These are phyloP conservation scores for Cladochytrium replicatum DNA, from an alignment of 192 early-diverging fungal species.

Conservation along the genomic window DNA sequence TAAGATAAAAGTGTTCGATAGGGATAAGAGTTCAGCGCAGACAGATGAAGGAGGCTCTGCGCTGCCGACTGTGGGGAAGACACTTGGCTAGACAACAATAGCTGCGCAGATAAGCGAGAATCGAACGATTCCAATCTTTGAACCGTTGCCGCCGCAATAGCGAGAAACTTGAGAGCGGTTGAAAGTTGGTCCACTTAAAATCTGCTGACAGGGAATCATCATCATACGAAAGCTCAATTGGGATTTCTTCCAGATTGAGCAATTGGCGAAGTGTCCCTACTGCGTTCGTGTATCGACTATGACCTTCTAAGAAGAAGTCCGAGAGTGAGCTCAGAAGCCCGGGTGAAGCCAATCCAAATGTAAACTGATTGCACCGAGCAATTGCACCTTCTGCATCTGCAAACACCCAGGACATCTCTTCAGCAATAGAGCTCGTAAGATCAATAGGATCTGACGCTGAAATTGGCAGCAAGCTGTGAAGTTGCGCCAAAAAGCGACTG, in stretches of 20 bases:
- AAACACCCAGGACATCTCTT: conserved; percentile 36
- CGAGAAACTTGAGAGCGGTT: conserved; percentile 56
- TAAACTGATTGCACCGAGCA: conserved; percentile 44
- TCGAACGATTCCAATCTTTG: conserved; percentile 33
- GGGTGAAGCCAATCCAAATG: conserved; percentile 49
- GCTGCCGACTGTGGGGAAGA: too few species aligned
- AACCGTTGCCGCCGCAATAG: conserved; percentile 33
- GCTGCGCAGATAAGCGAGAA: too few species aligned
- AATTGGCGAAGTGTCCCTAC: too few species aligned
- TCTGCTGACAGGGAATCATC: too few species aligned
- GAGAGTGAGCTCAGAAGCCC: conserved; percentile 39
- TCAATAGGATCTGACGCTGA: conserved; percentile 19
- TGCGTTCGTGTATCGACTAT: too few species aligned
- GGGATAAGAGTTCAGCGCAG: too few species aligned
- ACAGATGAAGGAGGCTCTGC: too few species aligned
- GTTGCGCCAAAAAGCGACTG: conserved; percentile 40
- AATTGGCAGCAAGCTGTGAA: conserved; percentile 10
- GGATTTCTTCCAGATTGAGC: too few species aligned
- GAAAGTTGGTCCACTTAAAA: conserved; percentile 57
- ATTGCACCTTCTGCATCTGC: conserved; percentile 31
- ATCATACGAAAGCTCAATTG: too few species aligned
- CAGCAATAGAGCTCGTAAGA: conserved; percentile 33
- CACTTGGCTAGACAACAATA: too few species aligned
- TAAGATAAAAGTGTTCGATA: conserved; percentile 81
- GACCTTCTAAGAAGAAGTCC: too few species aligned